phyloP scores from a whole-genome alignment of 176 grass and related monocot species.

The Paspalum notatum region DNA sequence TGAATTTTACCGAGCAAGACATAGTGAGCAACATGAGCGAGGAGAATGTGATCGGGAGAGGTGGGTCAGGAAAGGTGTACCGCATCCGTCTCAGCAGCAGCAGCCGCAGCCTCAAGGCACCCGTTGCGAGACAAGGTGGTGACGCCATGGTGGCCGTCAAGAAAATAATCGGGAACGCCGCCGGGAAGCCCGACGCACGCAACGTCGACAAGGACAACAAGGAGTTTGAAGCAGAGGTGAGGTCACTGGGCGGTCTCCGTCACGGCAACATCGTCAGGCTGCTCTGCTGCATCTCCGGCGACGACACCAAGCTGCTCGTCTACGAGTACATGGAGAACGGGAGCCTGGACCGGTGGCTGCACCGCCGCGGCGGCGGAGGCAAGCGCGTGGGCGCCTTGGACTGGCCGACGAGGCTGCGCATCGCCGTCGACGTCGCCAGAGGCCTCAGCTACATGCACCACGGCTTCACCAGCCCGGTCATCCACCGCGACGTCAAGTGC shows the following conservation, averaged over 20 bases:
- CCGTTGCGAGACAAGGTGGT: too few species aligned
- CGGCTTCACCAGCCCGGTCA: conserved; percentile 60
- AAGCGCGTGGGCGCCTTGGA: neutral
- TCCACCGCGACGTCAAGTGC: conserved; percentile 84
- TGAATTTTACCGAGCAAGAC: conserved; percentile 44
- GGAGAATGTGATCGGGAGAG: conserved; percentile 55
- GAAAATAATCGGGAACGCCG: conserved; percentile 50
- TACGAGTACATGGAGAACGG: conserved; percentile 66
- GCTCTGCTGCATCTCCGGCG: conserved; percentile 48
- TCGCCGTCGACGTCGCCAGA: neutral
- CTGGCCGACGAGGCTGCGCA: neutral
- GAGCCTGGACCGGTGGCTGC: conserved; percentile 55
- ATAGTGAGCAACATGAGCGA: conserved; percentile 43
- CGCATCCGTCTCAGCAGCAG: conserved; percentile 19
- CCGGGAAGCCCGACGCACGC: neutral
- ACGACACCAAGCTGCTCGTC: conserved; percentile 47
- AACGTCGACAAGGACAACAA: conserved; percentile 46
- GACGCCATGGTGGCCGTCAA: too few species aligned
- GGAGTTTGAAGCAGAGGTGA: conserved; percentile 52
- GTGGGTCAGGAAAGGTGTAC: conserved; percentile 63
- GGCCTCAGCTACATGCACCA: conserved; percentile 61
- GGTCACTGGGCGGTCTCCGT: conserved; percentile 44
- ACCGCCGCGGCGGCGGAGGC: neutral
- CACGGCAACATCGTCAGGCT: conserved; percentile 63
- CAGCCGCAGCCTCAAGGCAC: too few species aligned